A percentile compares a stretch with the other conserved stretches of the same genome.
Evolutionary conservation across 2,329 filamentous ascomycete species (phyloP).

Genomic region (Fusarium heterosporum): DNA sequence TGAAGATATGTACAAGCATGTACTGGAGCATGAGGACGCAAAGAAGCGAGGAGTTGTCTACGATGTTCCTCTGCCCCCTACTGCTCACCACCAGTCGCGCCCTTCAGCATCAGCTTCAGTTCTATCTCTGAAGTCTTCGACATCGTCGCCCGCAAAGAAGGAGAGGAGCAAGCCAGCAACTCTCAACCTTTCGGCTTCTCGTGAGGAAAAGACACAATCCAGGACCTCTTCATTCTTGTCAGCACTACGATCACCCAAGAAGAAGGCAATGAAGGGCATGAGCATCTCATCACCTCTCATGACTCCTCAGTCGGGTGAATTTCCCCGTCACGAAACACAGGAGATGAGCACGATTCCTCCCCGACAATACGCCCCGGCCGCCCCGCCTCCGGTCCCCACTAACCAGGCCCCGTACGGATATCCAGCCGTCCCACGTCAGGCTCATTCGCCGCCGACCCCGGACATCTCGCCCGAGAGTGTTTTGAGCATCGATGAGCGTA

Average conservation of each 20-base stretch:
- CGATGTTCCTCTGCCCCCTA: constrained; percentile 55
- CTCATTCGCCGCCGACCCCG: constrained; percentile 45
- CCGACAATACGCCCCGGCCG: constrained; percentile 67
- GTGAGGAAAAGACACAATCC: constrained; percentile 65
- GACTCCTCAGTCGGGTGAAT: constrained; percentile 71
- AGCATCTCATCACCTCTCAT: constrained; percentile 74
- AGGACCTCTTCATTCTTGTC: constrained; percentile 70
- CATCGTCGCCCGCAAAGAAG: constrained; percentile 57
- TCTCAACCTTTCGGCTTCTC: constrained; percentile 59
- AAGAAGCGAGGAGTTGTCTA: constrained; percentile 67
- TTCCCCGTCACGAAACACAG: constrained; percentile 65
- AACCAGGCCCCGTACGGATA: constrained; percentile 55
- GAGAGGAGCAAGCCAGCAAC: constrained; percentile 62
- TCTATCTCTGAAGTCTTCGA: constrained; percentile 46
- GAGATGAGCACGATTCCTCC: constrained; percentile 70
- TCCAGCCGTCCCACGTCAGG: constrained; percentile 42
- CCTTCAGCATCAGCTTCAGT: constrained; percentile 35
- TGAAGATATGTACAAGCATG: constrained; percentile 90
- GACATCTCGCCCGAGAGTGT: constrained; percentile 56
- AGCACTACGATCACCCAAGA: constrained; percentile 70
- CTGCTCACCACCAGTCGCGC: constrained; percentile 41
- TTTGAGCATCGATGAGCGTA: constrained; percentile 67
- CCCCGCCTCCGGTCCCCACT: constrained; percentile 67
- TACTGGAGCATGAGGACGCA: constrained; percentile 87
- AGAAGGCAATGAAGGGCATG: constrained; percentile 64